Conservation (phyloP, 176 grass and related monocot genomes). For the Musa itinerans region DNA sequence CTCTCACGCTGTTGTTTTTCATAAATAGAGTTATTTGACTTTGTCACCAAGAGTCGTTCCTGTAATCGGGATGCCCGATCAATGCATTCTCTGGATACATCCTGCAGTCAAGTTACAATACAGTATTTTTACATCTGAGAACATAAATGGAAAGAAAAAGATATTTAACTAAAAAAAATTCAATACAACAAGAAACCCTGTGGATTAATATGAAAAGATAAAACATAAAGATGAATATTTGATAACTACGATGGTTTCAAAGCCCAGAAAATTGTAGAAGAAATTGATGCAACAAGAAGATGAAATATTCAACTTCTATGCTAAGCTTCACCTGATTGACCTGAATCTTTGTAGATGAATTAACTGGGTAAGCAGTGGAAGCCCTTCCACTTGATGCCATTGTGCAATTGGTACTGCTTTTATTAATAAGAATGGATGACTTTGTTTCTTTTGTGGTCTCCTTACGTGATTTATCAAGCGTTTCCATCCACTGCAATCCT, state of each 20-base stretch:
- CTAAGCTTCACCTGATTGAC: slow-evolving; percentile 37
- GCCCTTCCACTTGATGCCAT: slow-evolving; percentile 14
- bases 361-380: slow-evolving; percentile 4
- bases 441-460: slow-evolving; percentile 26
- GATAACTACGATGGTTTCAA: neutral
- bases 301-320: slow-evolving; percentile 11
- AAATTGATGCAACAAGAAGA: neutral
- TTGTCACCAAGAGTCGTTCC: slow-evolving; percentile 14
- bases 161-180: neutral
- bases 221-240: neutral
- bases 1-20: slow-evolving; percentile 32
- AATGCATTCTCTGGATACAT: neutral
- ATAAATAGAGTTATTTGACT: slow-evolving; percentile 26
- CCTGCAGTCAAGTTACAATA: slow-evolving; percentile 3
- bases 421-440: slow-evolving; percentile 12
- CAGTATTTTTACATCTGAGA: neutral
- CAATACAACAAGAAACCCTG: neutral
- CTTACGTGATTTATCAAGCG: slow-evolving; percentile 21
- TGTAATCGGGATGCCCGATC: slow-evolving; percentile 1
- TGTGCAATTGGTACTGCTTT: slow-evolving; percentile 27
- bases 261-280: neutral
- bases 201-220: neutral
- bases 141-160: neutral
- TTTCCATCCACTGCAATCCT: slow-evolving; percentile 27
- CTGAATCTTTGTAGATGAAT: slow-evolving; percentile 25